Conservation (phyloP, 1,139 yeast species). For the Schwanniomyces etchellsii region DNA sequence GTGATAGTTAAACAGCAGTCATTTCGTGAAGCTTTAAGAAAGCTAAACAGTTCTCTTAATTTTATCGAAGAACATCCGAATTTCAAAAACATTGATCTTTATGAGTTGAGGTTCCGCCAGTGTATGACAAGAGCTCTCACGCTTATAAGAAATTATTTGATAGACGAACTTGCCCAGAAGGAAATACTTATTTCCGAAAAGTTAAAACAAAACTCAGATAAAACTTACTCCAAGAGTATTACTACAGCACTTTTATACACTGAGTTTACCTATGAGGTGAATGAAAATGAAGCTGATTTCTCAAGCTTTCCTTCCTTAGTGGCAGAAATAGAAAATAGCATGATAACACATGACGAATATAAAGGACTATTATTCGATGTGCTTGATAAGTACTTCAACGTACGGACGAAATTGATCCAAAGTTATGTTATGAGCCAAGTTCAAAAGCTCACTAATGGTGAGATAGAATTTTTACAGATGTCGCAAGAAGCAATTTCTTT, state of each 20-base stretch:
- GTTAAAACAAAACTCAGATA: not conserved
- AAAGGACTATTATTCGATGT: constrained; percentile 67
- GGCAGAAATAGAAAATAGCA: constrained; percentile 46
- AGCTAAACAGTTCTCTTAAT: constrained; percentile 50
- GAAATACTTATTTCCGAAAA: not conserved
- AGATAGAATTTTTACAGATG: constrained; percentile 39
- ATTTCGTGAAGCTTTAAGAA: constrained; percentile 49
- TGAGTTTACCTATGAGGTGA: constrained; percentile 37
- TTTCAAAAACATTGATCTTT: constrained; percentile 67
- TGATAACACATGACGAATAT: constrained; percentile 48
- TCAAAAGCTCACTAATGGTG: constrained; percentile 17
- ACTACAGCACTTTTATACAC: constrained; percentile 33
- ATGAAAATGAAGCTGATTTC: constrained; percentile 13
- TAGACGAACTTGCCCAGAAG: constrained; percentile 38
- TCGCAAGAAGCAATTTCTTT: constrained; percentile 57
- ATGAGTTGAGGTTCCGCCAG: constrained; percentile 70
- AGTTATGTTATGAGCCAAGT: constrained; percentile 30
- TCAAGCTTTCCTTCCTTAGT: constrained; percentile 40
- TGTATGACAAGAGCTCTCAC: constrained; percentile 82
- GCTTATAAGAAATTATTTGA: constrained; percentile 63
- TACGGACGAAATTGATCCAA: constrained; percentile 44
- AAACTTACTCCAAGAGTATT: not conserved
- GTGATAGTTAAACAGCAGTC: constrained; percentile 53
- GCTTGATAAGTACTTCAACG: constrained; percentile 53
- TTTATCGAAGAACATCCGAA: constrained; percentile 35